phyloP scores from a whole-genome alignment of 192 early-diverging fungal genomes.

The Gigaspora rosea region DNA sequence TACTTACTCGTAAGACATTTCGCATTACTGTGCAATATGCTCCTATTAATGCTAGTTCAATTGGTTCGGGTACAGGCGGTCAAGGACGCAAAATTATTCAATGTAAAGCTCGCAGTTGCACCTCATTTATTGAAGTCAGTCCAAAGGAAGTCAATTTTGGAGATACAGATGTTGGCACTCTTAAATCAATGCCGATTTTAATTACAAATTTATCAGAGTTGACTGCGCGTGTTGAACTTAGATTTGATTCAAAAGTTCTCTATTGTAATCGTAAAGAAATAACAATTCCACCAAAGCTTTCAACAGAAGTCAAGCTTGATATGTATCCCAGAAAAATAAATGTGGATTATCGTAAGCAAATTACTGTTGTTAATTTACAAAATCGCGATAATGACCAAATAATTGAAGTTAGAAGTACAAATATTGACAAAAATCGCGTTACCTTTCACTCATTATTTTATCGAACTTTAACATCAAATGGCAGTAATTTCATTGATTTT shows the following conservation, averaged over 20 bases:
- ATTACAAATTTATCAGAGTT: slow-evolving; percentile 88
- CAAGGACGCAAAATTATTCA: slow-evolving; percentile 77
- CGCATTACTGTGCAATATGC: slow-evolving; percentile 69
- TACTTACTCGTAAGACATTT: slow-evolving; percentile 67
- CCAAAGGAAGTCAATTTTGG: slow-evolving; percentile 92
- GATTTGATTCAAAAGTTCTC: slow-evolving; percentile 92
- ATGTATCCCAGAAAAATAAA: slow-evolving; percentile 98
- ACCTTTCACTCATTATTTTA: slow-evolving; percentile 98
- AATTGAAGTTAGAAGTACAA: slow-evolving; percentile 88
- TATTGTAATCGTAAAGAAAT: slow-evolving; percentile 74
- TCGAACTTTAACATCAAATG: slow-evolving; percentile 80
- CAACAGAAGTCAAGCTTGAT: slow-evolving; percentile 83
- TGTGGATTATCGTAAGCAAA: slow-evolving; percentile 94
- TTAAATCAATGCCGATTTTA: slow-evolving; percentile 82
- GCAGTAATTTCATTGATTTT: slow-evolving; percentile 95
- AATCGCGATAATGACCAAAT: slow-evolving; percentile 89
- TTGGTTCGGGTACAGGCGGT: background rate
- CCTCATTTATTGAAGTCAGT: slow-evolving; percentile 85
- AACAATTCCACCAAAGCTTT: slow-evolving; percentile 74
- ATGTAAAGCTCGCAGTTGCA: slow-evolving; percentile 90
- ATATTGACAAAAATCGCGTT: slow-evolving; percentile 95
- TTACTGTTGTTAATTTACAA: slow-evolving; percentile 87
- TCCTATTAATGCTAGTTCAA: slow-evolving; percentile 40
- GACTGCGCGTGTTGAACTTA: slow-evolving; percentile 77
- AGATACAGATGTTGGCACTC: slow-evolving; percentile 90